phyloP scores from a whole-genome alignment of 257 asterid species.

The Paulownia fortunei region DNA sequence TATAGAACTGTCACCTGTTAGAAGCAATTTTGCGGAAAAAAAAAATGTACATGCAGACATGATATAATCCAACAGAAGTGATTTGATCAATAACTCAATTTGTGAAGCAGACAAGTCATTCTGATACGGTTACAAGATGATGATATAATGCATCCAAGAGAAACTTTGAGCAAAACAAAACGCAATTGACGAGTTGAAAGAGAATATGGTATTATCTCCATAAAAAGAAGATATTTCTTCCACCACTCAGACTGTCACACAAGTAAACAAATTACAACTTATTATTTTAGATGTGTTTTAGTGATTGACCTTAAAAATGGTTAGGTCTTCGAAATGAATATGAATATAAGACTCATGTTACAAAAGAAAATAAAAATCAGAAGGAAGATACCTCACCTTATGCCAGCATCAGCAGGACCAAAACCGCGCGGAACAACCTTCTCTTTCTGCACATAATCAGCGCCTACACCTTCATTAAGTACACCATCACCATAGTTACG shows the following conservation, averaged over 20 bases:
- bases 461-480: slow-evolving; percentile 94
- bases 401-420: slow-evolving; percentile 65
- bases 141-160: background rate
- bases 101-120: slow-evolving; percentile 7
- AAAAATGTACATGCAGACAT: slow-evolving; percentile 15
- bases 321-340: background rate
- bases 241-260: slow-evolving; percentile 1
- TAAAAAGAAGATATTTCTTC: slow-evolving; percentile 21
- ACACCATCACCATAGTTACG: slow-evolving; percentile 84
- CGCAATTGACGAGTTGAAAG: slow-evolving; percentile 16
- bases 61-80: slow-evolving; percentile 2
- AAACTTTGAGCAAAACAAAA: background rate
- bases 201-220: background rate
- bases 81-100: background rate
- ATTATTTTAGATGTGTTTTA: background rate
- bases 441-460: slow-evolving; percentile 97
- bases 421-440: slow-evolving; percentile 82
- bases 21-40: slow-evolving; percentile 10
- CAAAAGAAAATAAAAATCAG: background rate
- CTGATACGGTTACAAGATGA: background rate
- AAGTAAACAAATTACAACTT: background rate
- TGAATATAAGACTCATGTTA: background rate
- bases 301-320: slow-evolving; percentile 1
- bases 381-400: slow-evolving; percentile 59
- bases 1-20: background rate